Percentiles rank a stretch among this genome's conserved stretches.
phyloP scores from a whole-genome alignment of 2,329 filamentous ascomycete genomes.

The Hortaea werneckii region DNA sequence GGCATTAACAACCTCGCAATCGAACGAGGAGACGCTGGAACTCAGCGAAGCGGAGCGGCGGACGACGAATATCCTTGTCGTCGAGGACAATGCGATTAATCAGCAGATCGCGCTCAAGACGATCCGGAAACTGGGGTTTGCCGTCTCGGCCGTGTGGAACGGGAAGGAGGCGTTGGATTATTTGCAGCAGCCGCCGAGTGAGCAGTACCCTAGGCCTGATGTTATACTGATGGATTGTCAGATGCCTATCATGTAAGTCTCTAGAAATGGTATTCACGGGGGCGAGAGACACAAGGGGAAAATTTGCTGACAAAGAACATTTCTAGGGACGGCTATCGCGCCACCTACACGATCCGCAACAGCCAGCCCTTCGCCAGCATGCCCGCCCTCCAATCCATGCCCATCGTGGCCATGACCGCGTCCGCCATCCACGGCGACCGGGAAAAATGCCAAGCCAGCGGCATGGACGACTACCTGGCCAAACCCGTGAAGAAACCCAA shows the following conservation, averaged over 20 bases:
- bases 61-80: conserved; percentile 60
- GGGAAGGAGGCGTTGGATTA: conserved; percentile 71
- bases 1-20: not conserved
- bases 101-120: conserved; percentile 60
- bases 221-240: conserved; percentile 43
- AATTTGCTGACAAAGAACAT: not conserved
- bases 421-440: conserved; percentile 67
- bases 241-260: conserved; percentile 38
- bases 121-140: conserved; percentile 63
- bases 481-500: conserved; percentile 61
- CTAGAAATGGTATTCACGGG: not conserved
- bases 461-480: conserved; percentile 66
- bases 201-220: conserved; percentile 49
- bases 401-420: conserved; percentile 74
- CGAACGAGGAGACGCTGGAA: conserved; percentile 28
- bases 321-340: conserved; percentile 56
- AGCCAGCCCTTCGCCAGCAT: conserved; percentile 54
- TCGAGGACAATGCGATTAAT: conserved; percentile 65
- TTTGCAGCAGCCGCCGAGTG: conserved; percentile 34
- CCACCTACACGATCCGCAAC: conserved; percentile 62
- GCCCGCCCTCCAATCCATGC: conserved; percentile 48
- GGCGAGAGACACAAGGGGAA: not conserved
- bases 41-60: conserved; percentile 49
- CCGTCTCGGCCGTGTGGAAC: conserved; percentile 63
- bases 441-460: conserved; percentile 62